phyloP scores from a whole-genome alignment of 257 asterid species.

The Thymus mandschuricus region DNA sequence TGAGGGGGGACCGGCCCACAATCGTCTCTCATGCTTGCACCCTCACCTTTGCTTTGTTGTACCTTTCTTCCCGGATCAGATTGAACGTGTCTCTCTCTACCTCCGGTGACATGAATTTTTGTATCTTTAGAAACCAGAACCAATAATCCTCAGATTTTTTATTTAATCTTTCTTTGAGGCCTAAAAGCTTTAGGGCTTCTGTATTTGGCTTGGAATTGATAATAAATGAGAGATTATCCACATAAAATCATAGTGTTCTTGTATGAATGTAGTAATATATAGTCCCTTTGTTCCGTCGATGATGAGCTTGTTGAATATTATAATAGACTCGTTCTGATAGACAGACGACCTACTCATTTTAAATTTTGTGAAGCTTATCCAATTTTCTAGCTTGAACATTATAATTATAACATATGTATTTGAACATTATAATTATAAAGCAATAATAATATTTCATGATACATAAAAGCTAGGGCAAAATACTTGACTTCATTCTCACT shows the following conservation, averaged over 20 bases:
- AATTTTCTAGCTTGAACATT: too few relatives aligned
- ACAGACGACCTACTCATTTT: too few relatives aligned
- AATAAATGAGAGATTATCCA: not conserved
- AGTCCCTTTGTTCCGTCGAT: too few relatives aligned
- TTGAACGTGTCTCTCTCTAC: not conserved
- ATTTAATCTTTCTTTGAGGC: not conserved
- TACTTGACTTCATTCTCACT: conserved; percentile 34
- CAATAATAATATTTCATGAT: not conserved
- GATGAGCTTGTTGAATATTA: too few relatives aligned
- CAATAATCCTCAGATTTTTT: not conserved
- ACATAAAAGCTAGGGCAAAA: conserved; percentile 19
- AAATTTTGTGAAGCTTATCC: too few relatives aligned
- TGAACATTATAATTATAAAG: too few relatives aligned
- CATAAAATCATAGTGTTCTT: too few relatives aligned
- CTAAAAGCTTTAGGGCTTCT: not conserved
- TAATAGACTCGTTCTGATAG: too few relatives aligned
- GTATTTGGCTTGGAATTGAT: not conserved
- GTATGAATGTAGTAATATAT: too few relatives aligned
- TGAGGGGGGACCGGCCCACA: conserved; percentile 13
- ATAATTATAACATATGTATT: not conserved
- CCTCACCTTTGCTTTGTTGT: conserved; percentile 12
- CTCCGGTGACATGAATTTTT: not conserved
- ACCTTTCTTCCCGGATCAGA: conserved; percentile 23
- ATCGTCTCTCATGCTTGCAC: not conserved
- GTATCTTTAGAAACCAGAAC: not conserved